These are phyloP conservation scores for Chenopodium formosanum DNA, from an alignment of 148 eudicot species.

Conservation along the genomic window DNA sequence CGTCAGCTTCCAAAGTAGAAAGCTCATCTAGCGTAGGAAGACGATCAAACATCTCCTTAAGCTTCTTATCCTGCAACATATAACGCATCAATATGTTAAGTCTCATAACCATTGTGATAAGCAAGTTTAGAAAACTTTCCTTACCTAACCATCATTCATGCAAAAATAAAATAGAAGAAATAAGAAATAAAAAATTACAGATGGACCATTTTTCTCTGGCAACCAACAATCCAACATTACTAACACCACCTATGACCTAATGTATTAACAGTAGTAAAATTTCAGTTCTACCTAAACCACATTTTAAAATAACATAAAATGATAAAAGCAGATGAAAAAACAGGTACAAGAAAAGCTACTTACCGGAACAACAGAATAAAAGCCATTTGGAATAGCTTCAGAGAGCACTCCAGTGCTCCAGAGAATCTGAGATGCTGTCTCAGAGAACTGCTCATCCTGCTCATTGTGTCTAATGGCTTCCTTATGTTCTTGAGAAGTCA, in stretches of 20 bases:
- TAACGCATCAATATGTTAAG: slow-evolving; percentile 14
- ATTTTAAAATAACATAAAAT: not conserved
- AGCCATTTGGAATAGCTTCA: slow-evolving; percentile 87
- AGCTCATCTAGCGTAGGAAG: slow-evolving; percentile 89
- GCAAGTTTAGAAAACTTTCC: slow-evolving; percentile 6
- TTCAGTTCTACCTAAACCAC: not conserved
- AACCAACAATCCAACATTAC: not conserved
- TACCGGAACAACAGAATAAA: slow-evolving; percentile 85
- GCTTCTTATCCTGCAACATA: slow-evolving; percentile 70
- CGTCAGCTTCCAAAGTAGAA: slow-evolving; percentile 67
- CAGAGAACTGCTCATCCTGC: slow-evolving; percentile 43
- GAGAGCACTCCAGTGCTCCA: slow-evolving; percentile 91
- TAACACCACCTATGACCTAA: not conserved
- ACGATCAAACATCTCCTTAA: slow-evolving; percentile 68
- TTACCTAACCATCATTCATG: not conserved
- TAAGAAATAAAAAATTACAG: not conserved
- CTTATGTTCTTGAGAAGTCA: slow-evolving; percentile 54
- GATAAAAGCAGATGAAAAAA: not conserved
- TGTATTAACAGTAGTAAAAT: not conserved
- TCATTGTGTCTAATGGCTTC: slow-evolving; percentile 43
- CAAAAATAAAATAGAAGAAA: not conserved
- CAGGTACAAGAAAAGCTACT: slow-evolving; percentile 26
- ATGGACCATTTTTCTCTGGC: slow-evolving; percentile 1
- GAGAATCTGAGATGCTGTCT: slow-evolving; percentile 72
- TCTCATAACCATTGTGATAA: slow-evolving; percentile 7